Percentiles rank a stretch among this genome's conserved stretches.
Evolutionary conservation across 148 eudicot genomes (phyloP).

Genomic region (Dianthus caryophyllus): DNA sequence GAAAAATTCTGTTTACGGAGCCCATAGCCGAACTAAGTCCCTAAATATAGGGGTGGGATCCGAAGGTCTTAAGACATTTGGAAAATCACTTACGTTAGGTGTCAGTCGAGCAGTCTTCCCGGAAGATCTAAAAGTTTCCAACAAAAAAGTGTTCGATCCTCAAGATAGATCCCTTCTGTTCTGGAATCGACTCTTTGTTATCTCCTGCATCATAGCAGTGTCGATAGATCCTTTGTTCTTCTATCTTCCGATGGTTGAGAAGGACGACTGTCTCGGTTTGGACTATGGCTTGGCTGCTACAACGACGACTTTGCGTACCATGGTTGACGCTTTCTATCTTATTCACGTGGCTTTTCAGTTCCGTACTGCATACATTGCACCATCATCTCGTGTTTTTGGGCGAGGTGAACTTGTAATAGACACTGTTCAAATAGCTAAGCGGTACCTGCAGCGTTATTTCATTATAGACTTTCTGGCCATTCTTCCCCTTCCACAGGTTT

Average conservation of each 20-base stretch:
- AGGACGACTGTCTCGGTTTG: conserved; percentile 56
- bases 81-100: conserved; percentile 75
- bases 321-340: conserved; percentile 85
- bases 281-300: conserved; percentile 60
- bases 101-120: conserved; percentile 89
- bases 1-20: conserved; percentile 27
- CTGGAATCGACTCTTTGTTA: conserved; percentile 79
- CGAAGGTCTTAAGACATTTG: conserved; percentile 72
- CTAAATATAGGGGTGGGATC: conserved; percentile 58
- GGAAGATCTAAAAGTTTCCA: conserved; percentile 88
- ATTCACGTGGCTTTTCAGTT: conserved; percentile 83
- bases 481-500: conserved; percentile 95
- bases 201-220: conserved; percentile 83
- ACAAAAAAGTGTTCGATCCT: conserved; percentile 84
- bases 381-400: conserved; percentile 96
- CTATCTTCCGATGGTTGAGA: conserved; percentile 72
- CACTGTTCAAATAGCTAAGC: conserved; percentile 74
- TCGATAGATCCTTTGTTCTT: conserved; percentile 91
- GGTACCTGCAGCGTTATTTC: conserved; percentile 68
- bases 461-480: conserved; percentile 78
- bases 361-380: conserved; percentile 96
- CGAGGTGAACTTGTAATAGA: conserved; percentile 98
- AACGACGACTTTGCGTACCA: conserved; percentile 68
- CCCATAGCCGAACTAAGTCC: conserved; percentile 43
- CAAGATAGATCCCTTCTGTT: conserved; percentile 82